Evolutionary conservation across 2,329 filamentous ascomycete genomes (phyloP), one percentile per base, ranked within the genome.

Genomic region (Hymenoscyphus repandus): DNA sequence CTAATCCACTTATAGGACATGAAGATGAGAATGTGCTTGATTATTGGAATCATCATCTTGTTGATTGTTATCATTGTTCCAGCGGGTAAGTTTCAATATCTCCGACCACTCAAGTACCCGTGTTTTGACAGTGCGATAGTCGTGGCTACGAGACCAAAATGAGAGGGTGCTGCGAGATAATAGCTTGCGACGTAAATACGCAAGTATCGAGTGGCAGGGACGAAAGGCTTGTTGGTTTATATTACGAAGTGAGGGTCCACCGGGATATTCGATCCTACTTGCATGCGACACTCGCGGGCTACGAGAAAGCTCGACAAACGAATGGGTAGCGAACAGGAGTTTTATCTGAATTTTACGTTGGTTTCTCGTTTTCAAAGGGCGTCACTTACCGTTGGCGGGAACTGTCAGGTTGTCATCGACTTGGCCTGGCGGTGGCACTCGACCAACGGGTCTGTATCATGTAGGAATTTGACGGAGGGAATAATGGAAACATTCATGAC

Each of bases 1-100:
- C 38, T 46, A 30, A 42, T 41, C 13, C 18, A 45, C 48, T 41
- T 53, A 51, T 30, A 49, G 81, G 92, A 97, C 68, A 95, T 96
- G 90, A 97, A 97, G 83, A 99, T 99, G 93, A 85, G 93, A 71
- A 93, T 96, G 78, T 97, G 92, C 74, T 77, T 99, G 63, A 87
- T 95, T 68, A 78, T 85, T 53, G 93, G 91, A 66, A 87, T 99
- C 72, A 86, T 97, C 70, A 80, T 97, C 62, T 78, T 99, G 63
- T 80, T 99, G 61, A 75, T 95, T 62, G 82, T 99, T 70, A 97
- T 99, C 69, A 93, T 99, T 67, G 84, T 97, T 62, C 93, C 93
- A 60, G 79, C 86, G 62, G 90, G 92, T 96, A 82, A 68, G 83
- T 17, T 32, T 13, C 9, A 27, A 41, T 9, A n/a, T 5, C 15